These are phyloP conservation scores for Endocalyx cinctus DNA, from an alignment of 2,329 filamentous ascomycete genomes.

Conservation along the genomic window DNA sequence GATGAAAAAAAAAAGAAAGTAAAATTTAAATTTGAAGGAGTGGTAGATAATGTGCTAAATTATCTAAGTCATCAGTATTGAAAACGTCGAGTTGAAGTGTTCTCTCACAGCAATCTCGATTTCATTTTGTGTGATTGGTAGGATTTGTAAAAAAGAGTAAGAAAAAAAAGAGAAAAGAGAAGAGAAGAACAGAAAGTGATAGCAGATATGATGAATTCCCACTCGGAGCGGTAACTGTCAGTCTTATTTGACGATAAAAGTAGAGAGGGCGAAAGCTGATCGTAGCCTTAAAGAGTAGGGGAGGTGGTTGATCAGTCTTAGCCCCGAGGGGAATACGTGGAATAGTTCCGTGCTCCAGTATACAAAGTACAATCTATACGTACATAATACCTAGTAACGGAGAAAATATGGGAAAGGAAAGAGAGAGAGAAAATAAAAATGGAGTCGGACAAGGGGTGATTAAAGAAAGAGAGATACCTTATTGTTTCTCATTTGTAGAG, in stretches of 20 bases:
- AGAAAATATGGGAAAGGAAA: neutral
- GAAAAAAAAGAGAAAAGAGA: constrained; percentile 14
- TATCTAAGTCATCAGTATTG: no score
- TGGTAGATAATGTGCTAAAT: constrained; percentile 9
- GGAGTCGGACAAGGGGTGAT: no score
- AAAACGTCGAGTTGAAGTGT: no score
- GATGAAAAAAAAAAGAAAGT: constrained; percentile 4
- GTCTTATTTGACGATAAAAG: constrained; percentile 19
- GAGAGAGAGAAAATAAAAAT: neutral
- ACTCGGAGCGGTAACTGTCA: constrained; percentile 4
- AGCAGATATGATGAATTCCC: neutral
- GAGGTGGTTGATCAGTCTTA: constrained; percentile 14
- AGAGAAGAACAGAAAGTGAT: neutral
- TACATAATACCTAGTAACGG: no score
- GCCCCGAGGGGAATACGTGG: no score
- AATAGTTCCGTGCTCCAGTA: no score
- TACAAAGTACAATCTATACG: no score
- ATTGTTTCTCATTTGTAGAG: no score
- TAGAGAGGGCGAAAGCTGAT: constrained; percentile 16
- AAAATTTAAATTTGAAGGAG: constrained; percentile 16
- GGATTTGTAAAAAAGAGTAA: constrained; percentile 14
- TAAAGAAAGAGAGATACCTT: no score
- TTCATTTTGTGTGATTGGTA: constrained; percentile 10
- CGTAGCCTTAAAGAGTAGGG: constrained; percentile 23
- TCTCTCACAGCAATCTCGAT: no score